phyloP scores from a whole-genome alignment of 768 basidiomycete genomes.

The Russula foetens region DNA sequence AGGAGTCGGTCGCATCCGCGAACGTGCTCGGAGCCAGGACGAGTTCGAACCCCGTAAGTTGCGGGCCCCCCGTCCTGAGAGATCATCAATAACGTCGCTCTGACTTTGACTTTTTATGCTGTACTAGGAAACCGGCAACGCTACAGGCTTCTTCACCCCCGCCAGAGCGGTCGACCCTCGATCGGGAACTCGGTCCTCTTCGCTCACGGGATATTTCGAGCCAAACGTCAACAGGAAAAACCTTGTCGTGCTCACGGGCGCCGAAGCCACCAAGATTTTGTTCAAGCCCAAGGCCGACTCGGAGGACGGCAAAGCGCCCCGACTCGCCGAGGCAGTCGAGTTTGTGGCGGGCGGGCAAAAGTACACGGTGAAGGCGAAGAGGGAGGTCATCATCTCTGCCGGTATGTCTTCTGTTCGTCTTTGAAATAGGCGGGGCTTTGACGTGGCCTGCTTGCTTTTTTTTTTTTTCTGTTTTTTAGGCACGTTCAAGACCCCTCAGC shows the following conservation, averaged over 20 bases:
- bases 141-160: slow-evolving; percentile 17
- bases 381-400: slow-evolving; percentile 34
- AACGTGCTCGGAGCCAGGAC: slow-evolving; percentile 9
- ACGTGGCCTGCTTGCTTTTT: too few relatives aligned
- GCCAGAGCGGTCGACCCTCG: slow-evolving; percentile 17
- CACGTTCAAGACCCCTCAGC: slow-evolving; percentile 33
- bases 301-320: slow-evolving; percentile 3
- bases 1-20: slow-evolving; percentile 10
- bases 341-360: slow-evolving; percentile 25
- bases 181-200: slow-evolving; percentile 16
- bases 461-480: slow-evolving; percentile 22
- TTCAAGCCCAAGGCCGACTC: background rate
- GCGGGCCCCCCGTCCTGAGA: background rate
- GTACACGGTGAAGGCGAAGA: slow-evolving; percentile 30
- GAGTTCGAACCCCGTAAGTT: slow-evolving; percentile 13
- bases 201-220: slow-evolving; percentile 18
- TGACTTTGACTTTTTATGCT: too few relatives aligned
- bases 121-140: slow-evolving; percentile 12
- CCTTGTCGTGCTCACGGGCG: slow-evolving; percentile 16
- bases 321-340: slow-evolving; percentile 29
- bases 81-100: too few relatives aligned
- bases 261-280: slow-evolving; percentile 11
- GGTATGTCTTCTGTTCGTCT: slow-evolving; percentile 19
- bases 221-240: slow-evolving; percentile 15
- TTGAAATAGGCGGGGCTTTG: background rate